phyloP scores from a whole-genome alignment of 495 filamentous ascomycete species.

The Penicillium atrosanguineum region DNA sequence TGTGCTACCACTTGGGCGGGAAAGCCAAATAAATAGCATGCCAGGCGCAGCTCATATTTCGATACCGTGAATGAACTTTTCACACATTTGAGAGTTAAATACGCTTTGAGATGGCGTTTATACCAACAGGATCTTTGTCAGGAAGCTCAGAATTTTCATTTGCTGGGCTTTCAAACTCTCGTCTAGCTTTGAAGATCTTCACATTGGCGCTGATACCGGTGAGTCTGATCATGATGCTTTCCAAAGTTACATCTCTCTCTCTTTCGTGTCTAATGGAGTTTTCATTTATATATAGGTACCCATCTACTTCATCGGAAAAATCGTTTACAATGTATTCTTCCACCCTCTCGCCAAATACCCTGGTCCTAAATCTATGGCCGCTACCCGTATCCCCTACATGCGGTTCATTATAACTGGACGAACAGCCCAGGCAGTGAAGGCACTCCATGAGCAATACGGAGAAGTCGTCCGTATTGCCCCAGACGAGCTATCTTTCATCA shows the following conservation, averaged over 20 bases:
- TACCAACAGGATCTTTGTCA: background rate
- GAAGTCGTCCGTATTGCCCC: slow-evolving; percentile 51
- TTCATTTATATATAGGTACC: background rate
- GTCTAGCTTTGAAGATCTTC: background rate
- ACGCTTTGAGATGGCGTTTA: background rate
- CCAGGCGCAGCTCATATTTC: background rate
- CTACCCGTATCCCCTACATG: slow-evolving; percentile 19
- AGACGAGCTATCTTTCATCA: slow-evolving; percentile 46
- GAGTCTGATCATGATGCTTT: background rate
- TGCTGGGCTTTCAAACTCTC: background rate
- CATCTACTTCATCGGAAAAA: background rate
- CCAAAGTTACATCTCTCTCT: background rate
- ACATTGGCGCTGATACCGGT: background rate
- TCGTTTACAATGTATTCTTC: slow-evolving; percentile 9
- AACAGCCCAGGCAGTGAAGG: slow-evolving; percentile 2
- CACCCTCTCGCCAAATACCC: slow-evolving; percentile 13
- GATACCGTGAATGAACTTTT: background rate
- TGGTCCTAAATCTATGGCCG: slow-evolving; percentile 17
- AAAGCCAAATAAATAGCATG: background rate
- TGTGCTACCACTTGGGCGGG: background rate
- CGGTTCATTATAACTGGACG: slow-evolving; percentile 12
- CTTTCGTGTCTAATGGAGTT: background rate
- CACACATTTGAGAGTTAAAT: background rate
- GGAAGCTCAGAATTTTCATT: background rate
- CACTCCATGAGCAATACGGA: slow-evolving; percentile 41